Percentiles rank a stretch among this genome's conserved stretches.
These are phyloP conservation scores for Aspergillus calidoustus DNA, from an alignment of 2,329 filamentous ascomycete species.

Conservation along the genomic window DNA sequence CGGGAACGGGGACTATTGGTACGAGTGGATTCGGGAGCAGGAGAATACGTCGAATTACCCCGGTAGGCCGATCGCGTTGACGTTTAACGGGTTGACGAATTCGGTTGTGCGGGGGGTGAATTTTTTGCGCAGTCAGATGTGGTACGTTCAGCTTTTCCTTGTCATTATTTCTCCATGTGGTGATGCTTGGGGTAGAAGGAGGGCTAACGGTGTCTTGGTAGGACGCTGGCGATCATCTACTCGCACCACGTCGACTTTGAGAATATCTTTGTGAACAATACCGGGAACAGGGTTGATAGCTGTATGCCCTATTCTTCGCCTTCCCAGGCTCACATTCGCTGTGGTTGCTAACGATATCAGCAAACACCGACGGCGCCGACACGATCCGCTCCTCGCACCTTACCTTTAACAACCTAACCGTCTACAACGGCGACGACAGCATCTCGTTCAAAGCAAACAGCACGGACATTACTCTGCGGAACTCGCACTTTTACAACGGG, in stretches of 20 bases:
- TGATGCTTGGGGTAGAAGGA: too few species aligned
- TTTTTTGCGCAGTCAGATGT: conserved; percentile 62
- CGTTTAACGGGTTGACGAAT: conserved; percentile 25
- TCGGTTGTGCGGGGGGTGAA: conserved; percentile 27
- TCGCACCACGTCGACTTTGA: conserved; percentile 54
- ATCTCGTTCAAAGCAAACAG: conserved; percentile 62
- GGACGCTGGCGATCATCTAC: conserved; percentile 59
- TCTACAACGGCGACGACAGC: conserved; percentile 59
- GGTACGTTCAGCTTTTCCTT: conserved; percentile 36
- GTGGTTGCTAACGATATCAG: conserved; percentile 1
- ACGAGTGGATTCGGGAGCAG: conserved; percentile 31
- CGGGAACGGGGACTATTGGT: conserved; percentile 53
- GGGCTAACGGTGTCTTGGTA: not conserved
- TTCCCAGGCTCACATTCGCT: too few species aligned
- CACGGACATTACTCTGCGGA: conserved; percentile 57
- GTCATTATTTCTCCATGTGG: not conserved
- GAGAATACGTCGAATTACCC: conserved; percentile 36
- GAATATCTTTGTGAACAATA: conserved; percentile 59
- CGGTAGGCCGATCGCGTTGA: conserved; percentile 35
- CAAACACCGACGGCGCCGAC: conserved; percentile 57
- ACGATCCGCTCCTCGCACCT: conserved; percentile 60
- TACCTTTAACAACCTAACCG: conserved; percentile 55
- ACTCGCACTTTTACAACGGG: conserved; percentile 56
- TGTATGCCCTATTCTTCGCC: conserved; percentile 4
- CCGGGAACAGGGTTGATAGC: conserved; percentile 22